Percentiles rank a stretch among this genome's conserved stretches.
Conservation (phyloP, 192 early-diverging fungal species). For the Coemansia brasiliensis region DNA sequence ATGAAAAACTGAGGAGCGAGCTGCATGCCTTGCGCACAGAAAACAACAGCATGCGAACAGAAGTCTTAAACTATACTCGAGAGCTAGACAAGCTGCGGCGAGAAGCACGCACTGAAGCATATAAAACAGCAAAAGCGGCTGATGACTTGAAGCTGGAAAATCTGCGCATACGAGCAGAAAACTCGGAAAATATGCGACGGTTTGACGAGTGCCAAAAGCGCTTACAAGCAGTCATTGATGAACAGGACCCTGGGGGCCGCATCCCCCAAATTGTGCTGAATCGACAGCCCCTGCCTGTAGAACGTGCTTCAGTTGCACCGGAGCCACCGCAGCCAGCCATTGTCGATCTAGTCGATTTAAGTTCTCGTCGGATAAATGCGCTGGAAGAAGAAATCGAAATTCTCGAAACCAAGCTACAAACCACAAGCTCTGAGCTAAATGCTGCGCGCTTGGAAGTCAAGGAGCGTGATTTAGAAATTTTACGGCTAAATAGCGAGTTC, state of each 20-base stretch:
- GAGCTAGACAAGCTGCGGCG: conserved; percentile 28
- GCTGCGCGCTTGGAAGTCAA: conserved; percentile 35
- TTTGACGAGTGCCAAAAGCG: conserved; percentile 30
- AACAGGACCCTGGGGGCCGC: conserved; percentile 26
- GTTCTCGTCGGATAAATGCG: conserved; percentile 33
- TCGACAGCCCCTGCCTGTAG: conserved; percentile 1
- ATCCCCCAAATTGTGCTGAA: conserved; percentile 22
- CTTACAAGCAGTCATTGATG: conserved; percentile 16
- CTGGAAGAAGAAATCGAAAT: conserved; percentile 42
- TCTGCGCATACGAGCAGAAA: conserved; percentile 31
- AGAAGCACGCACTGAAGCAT: conserved; percentile 25
- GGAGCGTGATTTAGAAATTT: conserved; percentile 46
- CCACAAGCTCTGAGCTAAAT: conserved; percentile 14
- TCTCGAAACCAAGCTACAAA: conserved; percentile 27
- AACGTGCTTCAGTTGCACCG: neutral
- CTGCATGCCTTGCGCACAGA: conserved; percentile 35
- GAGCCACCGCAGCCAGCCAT: conserved; percentile 16
- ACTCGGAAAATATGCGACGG: conserved; percentile 12
- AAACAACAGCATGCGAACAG: conserved; percentile 43
- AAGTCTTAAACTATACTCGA: conserved; percentile 36
- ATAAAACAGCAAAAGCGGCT: conserved; percentile 14
- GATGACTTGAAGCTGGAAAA: conserved; percentile 43
- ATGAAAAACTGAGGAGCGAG: conserved; percentile 19
- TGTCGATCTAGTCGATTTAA: conserved; percentile 45
- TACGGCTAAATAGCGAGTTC: conserved; percentile 32